These are phyloP conservation scores for Hyaloperonospora arabidopsidis DNA, from an alignment of 352 stramenopile genomes.

Conservation along the genomic window DNA sequence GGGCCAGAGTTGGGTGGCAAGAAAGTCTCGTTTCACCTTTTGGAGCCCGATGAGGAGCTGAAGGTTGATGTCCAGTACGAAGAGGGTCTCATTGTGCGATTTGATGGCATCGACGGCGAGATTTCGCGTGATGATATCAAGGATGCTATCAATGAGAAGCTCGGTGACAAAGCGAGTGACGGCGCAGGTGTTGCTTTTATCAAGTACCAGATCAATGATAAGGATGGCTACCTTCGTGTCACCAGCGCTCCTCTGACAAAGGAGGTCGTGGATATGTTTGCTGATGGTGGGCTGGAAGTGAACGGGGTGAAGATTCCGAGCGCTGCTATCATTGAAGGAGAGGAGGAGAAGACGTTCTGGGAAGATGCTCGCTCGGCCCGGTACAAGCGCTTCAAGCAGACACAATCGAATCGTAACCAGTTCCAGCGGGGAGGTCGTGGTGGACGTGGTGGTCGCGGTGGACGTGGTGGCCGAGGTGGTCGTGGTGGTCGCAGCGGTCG, in stretches of 20 bases:
- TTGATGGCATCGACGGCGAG: constrained; percentile 68
- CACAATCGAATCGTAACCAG: constrained; percentile 65
- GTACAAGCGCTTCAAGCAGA: constrained; percentile 73
- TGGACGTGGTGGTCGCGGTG: constrained; percentile 19
- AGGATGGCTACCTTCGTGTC: constrained; percentile 59
- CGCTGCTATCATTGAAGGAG: constrained; percentile 52
- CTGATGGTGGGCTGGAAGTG: constrained; percentile 52
- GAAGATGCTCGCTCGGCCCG: constrained; percentile 61
- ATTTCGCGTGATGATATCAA: constrained; percentile 85
- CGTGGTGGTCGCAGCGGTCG: constrained; percentile 33
- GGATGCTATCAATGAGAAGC: constrained; percentile 75
- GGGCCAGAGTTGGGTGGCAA: constrained; percentile 58
- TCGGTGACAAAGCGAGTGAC: constrained; percentile 55
- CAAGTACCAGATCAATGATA: constrained; percentile 76
- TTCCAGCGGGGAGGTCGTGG: constrained; percentile 30
- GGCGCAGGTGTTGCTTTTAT: constrained; percentile 73
- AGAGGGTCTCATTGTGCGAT: constrained; percentile 78
- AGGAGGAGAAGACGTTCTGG: constrained; percentile 85
- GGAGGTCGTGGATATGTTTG: constrained; percentile 58
- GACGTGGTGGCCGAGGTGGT: constrained; percentile 28
- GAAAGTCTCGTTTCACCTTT: constrained; percentile 70
- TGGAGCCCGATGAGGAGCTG: constrained; percentile 60
- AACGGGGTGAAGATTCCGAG: constrained; percentile 57
- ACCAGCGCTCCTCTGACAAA: constrained; percentile 49
- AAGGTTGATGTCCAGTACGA: constrained; percentile 78